Conservation (phyloP, 2,329 filamentous ascomycete species). For the Juglanconis oblonga region DNA sequence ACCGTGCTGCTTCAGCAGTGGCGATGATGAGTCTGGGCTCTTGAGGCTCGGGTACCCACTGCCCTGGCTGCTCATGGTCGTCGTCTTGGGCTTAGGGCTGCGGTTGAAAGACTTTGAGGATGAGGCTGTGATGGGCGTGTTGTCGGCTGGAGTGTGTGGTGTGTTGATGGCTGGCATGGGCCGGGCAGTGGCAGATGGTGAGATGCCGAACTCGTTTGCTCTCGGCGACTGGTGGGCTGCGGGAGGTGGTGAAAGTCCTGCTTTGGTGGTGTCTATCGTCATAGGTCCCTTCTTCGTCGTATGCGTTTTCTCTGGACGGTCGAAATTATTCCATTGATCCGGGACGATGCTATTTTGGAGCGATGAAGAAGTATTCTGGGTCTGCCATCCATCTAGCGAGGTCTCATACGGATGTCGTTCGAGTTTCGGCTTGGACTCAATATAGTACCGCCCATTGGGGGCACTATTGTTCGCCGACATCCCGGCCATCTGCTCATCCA, state of each 20-base stretch:
- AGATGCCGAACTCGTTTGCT: conserved; percentile 1
- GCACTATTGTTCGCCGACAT: background rate
- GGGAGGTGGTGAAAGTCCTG: background rate
- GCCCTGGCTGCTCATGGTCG: conserved; percentile 18
- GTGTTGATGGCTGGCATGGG: background rate
- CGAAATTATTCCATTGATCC: background rate
- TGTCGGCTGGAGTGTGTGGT: background rate
- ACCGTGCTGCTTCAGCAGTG: conserved; percentile 10
- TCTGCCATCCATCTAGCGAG: background rate
- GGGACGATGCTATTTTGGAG: conserved; percentile 1
- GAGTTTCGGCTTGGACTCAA: conserved; percentile 11
- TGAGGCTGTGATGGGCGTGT: background rate
- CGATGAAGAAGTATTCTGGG: background rate
- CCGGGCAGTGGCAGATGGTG: background rate
- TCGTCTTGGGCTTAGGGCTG: background rate
- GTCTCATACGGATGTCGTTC: conserved; percentile 6
- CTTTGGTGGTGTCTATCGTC: conserved; percentile 12
- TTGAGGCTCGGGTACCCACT: conserved; percentile 9
- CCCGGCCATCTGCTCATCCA: conserved; percentile 16
- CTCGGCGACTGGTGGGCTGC: conserved; percentile 11
- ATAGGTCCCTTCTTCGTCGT: background rate
- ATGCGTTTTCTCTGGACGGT: background rate
- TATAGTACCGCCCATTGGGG: background rate
- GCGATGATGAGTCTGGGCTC: conserved; percentile 4
- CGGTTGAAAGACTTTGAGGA: background rate